Base-by-base conservation (phyloP, 2,329 filamentous ascomycete species). In the Celoporthe dispersa region DNA sequence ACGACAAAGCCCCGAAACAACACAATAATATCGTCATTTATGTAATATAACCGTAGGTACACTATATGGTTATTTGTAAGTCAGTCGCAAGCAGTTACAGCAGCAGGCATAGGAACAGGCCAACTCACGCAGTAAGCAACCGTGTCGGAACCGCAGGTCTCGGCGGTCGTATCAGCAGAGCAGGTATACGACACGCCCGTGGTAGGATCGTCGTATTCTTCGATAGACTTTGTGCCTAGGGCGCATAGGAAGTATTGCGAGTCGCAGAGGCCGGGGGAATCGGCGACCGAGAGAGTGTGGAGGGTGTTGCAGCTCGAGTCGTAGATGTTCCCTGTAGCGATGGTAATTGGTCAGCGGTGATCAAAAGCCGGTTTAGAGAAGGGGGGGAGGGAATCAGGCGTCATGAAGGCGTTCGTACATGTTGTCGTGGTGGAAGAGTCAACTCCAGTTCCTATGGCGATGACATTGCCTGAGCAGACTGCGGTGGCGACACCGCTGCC, bases 201-300 rank as follows among this genome's bases (percentile, higher is more conserved):
- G 19, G 35, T 65, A 12, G 70, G 70, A 12, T 71, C 70, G 55
- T 71, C 68, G 28, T 67, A 71, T 28, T 60, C 53, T 6, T 51
- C 64, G 5, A 69, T 64, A 0, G 6, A 48, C 39, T 39, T 69
- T 12, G 70, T 69, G 51, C 67, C 67, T 8, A 37, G 8, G 4
- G 59, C 41, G 28, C 70, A 71, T 8, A 44, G 51, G 64, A 71
- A 71, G 31, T 67, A 71, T n/a, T 61, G 37, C 19, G 67, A 67
- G 44, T 55, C 62, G 25, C 70, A 71, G 28, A 60, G 7, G 12
- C 66, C 66, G 4, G 39, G 51, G 35, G 28, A 11, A 31, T 64
- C 68, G 53, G 19, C 31, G 44, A 71, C 39, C 14, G 66, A 48
- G 6, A 67, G 64, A 33, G 28, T 70, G 11, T 69, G 67, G 16